Evolutionary conservation across 345 rosid species (phyloP).

Genomic region (Sonneratia caseolaris): DNA sequence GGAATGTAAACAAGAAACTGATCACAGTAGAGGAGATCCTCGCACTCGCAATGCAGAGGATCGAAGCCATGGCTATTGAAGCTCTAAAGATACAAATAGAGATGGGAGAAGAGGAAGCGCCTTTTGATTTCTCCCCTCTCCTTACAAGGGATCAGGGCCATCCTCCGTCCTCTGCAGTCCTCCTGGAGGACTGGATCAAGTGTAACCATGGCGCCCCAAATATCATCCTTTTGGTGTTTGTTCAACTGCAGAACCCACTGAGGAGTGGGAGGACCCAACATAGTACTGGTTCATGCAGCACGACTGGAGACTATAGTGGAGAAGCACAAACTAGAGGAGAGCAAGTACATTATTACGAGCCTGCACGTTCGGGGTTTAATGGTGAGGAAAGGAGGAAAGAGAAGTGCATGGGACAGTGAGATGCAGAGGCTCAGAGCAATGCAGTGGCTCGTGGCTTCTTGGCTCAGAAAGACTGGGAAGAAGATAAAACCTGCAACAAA

Average conservation of each 20-base stretch:
- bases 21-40: constrained; percentile 59
- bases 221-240: constrained; percentile 33
- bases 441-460: constrained; percentile 78
- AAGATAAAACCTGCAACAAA: constrained; percentile 29
- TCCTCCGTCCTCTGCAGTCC: constrained; percentile 43
- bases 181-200: constrained; percentile 63
- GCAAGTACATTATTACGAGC: constrained; percentile 46
- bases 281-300: constrained; percentile 49
- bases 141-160: constrained; percentile 23
- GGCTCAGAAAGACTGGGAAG: constrained; percentile 53
- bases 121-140: constrained; percentile 59
- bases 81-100: constrained; percentile 84
- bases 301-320: constrained; percentile 11
- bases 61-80: constrained; percentile 70
- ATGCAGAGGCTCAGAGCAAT: constrained; percentile 69
- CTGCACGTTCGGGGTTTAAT: constrained; percentile 62
- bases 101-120: constrained; percentile 69
- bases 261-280: constrained; percentile 71
- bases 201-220: constrained; percentile 16
- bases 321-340: constrained; percentile 24
- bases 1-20: constrained; percentile 61
- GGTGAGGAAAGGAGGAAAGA: constrained; percentile 31
- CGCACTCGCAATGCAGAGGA: constrained; percentile 64
- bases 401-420: constrained; percentile 50
- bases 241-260: constrained; percentile 75